These are phyloP conservation scores for Nelumbo lutea DNA, from an alignment of 164 flowering plant genomes.

Conservation along the genomic window DNA sequence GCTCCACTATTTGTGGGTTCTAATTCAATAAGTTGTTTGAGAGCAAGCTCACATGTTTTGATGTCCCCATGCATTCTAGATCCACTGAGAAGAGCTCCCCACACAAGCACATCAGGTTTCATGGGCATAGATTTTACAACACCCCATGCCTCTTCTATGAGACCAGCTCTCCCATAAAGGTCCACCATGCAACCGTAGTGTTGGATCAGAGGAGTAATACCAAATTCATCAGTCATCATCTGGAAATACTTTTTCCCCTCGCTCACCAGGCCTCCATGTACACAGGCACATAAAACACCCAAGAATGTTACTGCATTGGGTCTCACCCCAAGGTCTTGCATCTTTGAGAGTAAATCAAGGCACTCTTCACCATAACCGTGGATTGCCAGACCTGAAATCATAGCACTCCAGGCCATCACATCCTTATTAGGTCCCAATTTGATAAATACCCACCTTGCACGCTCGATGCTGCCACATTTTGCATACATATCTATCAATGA, in stretches of 20 bases:
- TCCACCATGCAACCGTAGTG: conserved; percentile 45
- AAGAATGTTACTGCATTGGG: conserved; percentile 35
- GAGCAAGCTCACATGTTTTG: conserved; percentile 26
- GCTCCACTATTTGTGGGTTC: conserved; percentile 33
- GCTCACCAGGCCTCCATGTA: conserved; percentile 30
- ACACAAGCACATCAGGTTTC: conserved; percentile 38
- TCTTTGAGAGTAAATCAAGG: conserved; percentile 21
- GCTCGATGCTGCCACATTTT: conserved; percentile 52
- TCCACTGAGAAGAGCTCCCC: conserved; percentile 43
- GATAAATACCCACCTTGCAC: conserved; percentile 23
- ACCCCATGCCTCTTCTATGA: conserved; percentile 26
- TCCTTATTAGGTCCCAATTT: conserved; percentile 28
- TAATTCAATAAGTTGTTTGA: conserved; percentile 25
- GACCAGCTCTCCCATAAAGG: conserved; percentile 37
- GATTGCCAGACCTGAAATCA: conserved; percentile 35
- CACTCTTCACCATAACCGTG: conserved; percentile 29
- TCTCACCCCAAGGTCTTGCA: conserved; percentile 22
- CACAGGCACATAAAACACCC: conserved; percentile 37
- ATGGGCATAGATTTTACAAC: conserved; percentile 33
- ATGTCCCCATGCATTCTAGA: conserved; percentile 29
- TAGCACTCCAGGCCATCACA: conserved; percentile 39
- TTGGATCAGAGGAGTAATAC: conserved; percentile 28
- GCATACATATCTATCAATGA: conserved; percentile 77
- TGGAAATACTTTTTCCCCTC: conserved; percentile 32
- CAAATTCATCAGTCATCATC: conserved; percentile 29